A percentile compares a stretch with the other conserved stretches of the same genome.
Evolutionary conservation across 768 basidiomycete species (phyloP).

Genomic region (Hericium erinaceus): DNA sequence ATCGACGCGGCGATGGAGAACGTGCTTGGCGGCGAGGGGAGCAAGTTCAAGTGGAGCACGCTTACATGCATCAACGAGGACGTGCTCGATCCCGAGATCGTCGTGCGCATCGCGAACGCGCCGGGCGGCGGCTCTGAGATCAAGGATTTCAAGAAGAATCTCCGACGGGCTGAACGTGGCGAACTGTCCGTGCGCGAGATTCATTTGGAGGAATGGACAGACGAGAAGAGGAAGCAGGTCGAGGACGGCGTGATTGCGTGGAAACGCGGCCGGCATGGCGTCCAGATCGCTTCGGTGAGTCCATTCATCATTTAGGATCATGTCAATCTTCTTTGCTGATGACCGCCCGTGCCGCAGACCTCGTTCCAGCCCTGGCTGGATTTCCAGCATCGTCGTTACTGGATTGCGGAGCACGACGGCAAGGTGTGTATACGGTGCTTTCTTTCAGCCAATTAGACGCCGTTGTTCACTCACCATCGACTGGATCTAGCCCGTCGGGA

Average conservation of each 20-base stretch:
- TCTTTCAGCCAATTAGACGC: too few species aligned
- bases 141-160: conserved; percentile 55
- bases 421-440: neutral
- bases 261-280: conserved; percentile 42
- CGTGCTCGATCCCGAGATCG: conserved; percentile 29
- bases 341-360: conserved; percentile 20
- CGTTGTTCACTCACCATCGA: too few species aligned
- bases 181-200: conserved; percentile 43
- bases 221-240: conserved; percentile 35
- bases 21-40: conserved; percentile 30
- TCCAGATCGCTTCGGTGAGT: conserved; percentile 35
- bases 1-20: conserved; percentile 43
- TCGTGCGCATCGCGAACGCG: conserved; percentile 36
- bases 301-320: neutral
- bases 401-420: conserved; percentile 34
- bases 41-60: conserved; percentile 44
- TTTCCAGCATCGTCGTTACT: conserved; percentile 45
- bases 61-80: conserved; percentile 60
- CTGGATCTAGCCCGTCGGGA: conserved; percentile 26
- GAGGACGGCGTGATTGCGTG: conserved; percentile 48
- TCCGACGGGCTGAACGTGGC: conserved; percentile 46
- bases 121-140: conserved; percentile 23
- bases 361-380: conserved; percentile 48
- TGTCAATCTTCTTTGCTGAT: neutral
- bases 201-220: conserved; percentile 28